A percentile compares a stretch with the other conserved stretches of the same genome.
Evolutionary conservation across 352 stramenopile species (phyloP).

Genomic region (Pythium chondricola): DNA sequence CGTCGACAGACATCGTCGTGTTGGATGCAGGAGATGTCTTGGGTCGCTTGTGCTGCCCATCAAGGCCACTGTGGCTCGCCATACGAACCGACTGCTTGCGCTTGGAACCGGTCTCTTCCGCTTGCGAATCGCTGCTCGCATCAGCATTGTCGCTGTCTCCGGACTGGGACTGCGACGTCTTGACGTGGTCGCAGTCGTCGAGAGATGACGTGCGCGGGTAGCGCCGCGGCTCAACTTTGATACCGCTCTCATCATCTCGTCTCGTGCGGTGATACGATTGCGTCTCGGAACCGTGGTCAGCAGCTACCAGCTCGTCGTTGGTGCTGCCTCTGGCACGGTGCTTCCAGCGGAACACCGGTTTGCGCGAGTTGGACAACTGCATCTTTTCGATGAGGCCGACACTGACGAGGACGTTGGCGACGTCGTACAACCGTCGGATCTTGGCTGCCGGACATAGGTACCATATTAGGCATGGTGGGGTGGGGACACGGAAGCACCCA

Average conservation of each 20-base stretch:
- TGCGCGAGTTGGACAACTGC: conserved; percentile 73
- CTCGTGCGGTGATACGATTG: conserved; percentile 2
- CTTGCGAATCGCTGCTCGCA: conserved; percentile 49
- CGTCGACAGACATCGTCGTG: too few relatives aligned
- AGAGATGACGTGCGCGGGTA: conserved; percentile 2
- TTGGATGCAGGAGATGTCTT: conserved; percentile 20
- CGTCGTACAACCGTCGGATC: conserved; percentile 95
- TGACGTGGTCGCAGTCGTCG: conserved; percentile 15
- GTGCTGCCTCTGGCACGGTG: conserved; percentile 13
- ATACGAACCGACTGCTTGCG: conserved; percentile 26
- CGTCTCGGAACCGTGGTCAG: neutral
- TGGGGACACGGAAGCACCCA: neutral
- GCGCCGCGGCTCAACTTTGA: conserved; percentile 17
- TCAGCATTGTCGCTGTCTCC: conserved; percentile 57
- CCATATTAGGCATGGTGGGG: neutral
- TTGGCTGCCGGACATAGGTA: conserved; percentile 61
- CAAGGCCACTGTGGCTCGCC: conserved; percentile 11
- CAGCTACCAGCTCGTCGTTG: neutral
- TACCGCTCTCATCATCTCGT: conserved; percentile 2
- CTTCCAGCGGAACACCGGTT: conserved; percentile 83
- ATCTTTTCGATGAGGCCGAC: conserved; percentile 91
- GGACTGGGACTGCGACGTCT: conserved; percentile 59
- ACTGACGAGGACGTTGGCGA: conserved; percentile 94
- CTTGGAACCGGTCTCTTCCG: conserved; percentile 27
- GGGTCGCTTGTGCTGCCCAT: conserved; percentile 19